These are phyloP conservation scores for Aspergillus nidulans DNA, from an alignment of 495 filamentous ascomycete species.

Conservation along the genomic window DNA sequence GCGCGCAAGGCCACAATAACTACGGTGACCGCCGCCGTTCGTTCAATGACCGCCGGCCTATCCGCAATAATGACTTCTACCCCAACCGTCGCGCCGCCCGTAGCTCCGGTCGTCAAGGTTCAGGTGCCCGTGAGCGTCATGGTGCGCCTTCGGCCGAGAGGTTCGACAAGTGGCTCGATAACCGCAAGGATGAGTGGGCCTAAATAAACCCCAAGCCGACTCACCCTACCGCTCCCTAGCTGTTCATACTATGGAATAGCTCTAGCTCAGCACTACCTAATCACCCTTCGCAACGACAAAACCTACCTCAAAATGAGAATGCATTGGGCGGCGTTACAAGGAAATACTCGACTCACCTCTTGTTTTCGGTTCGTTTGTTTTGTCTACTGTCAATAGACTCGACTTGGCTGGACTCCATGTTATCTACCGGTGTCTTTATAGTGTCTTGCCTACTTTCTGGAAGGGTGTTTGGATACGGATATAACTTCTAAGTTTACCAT, in stretches of 20 bases:
- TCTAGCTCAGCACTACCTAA: too few species aligned
- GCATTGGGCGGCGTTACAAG: constrained; percentile 10
- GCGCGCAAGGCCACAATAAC: neutral
- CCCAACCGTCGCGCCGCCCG: neutral
- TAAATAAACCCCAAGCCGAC: neutral
- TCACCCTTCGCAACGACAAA: too few species aligned
- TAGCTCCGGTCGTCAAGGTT: neutral
- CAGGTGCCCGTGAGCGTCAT: neutral
- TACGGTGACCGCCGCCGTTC: neutral
- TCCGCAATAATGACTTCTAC: neutral
- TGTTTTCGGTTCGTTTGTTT: neutral
- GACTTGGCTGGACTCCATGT: neutral
- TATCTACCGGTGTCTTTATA: neutral
- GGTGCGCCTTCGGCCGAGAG: neutral
- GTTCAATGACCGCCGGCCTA: neutral
- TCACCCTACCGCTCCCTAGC: neutral
- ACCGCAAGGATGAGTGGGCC: neutral
- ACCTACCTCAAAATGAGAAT: neutral
- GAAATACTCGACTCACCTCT: constrained; percentile 4
- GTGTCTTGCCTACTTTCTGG: neutral
- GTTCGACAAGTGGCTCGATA: neutral
- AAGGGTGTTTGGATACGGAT: neutral
- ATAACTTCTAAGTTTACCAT: neutral
- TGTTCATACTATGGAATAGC: too few species aligned
- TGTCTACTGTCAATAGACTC: neutral